These are phyloP conservation scores for Psidium guajava DNA, from an alignment of 345 rosid genomes.

Conservation along the genomic window DNA sequence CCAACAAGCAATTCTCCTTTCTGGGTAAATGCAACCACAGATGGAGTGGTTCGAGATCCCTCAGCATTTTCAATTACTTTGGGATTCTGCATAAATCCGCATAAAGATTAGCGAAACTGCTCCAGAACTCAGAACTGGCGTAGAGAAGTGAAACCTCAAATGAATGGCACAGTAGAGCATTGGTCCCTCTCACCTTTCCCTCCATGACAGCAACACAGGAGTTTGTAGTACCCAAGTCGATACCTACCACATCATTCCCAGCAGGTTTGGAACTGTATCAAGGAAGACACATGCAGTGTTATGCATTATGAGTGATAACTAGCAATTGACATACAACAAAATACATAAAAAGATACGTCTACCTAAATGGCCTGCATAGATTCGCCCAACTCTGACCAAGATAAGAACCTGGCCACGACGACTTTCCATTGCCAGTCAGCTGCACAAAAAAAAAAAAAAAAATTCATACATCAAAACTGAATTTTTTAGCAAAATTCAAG, in stretches of 20 bases:
- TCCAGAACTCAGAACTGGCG: background rate
- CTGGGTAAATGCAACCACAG: constrained; percentile 24
- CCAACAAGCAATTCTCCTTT: constrained; percentile 26
- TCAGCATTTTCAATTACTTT: constrained; percentile 32
- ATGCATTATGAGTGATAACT: background rate
- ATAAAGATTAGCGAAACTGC: background rate
- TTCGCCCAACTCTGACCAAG: background rate
- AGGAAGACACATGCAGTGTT: background rate
- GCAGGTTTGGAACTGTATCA: constrained; percentile 3
- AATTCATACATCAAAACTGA: background rate
- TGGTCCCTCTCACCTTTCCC: constrained; percentile 2
- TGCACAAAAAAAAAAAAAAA: background rate
- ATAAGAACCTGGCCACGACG: background rate
- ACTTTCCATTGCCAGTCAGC: background rate
- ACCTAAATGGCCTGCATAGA: constrained; percentile 7
- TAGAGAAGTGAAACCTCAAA: background rate
- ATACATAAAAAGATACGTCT: background rate
- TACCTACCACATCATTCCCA: constrained; percentile 12
- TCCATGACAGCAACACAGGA: constrained; percentile 17
- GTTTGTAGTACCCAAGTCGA: constrained; percentile 14
- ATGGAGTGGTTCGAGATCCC: constrained; percentile 30
- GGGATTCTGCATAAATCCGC: constrained; percentile 8
- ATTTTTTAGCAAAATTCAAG: background rate
- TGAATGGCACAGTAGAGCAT: background rate
- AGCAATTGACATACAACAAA: background rate